These are phyloP conservation scores for Exophiala dermatitidis DNA, from an alignment of 2,329 filamentous ascomycete species.

Conservation along the genomic window DNA sequence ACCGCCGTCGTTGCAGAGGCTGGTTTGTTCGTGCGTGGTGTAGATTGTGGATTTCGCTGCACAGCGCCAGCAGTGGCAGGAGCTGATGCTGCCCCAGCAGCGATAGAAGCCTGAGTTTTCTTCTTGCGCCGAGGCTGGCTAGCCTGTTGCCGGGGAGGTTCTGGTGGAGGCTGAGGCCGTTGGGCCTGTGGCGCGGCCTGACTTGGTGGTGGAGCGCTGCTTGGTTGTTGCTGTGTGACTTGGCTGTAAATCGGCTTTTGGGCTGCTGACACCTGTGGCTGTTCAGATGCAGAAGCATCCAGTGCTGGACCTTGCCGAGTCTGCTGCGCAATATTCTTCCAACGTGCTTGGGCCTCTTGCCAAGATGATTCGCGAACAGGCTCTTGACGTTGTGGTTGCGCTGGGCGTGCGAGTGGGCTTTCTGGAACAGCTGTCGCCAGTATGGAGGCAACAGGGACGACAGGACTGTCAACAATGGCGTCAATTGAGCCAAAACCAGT, in stretches of 20 bases:
- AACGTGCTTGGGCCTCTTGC: slow-evolving; percentile 29
- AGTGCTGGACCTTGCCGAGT: slow-evolving; percentile 4
- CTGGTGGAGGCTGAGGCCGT: not conserved
- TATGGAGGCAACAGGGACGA: slow-evolving; percentile 1
- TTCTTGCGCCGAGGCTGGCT: slow-evolving; percentile 15
- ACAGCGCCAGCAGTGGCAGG: slow-evolving; percentile 6
- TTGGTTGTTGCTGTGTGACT: not conserved
- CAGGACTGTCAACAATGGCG: slow-evolving; percentile 40
- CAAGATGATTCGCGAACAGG: slow-evolving; percentile 19
- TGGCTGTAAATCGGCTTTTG: not conserved
- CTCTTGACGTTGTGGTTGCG: slow-evolving; percentile 1
- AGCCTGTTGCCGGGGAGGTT: not conserved
- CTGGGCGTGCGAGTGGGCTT: slow-evolving; percentile 16
- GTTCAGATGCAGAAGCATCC: not conserved
- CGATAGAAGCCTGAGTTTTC: slow-evolving; percentile 16
- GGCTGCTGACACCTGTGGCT: not conserved
- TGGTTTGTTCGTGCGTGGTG: slow-evolving; percentile 9
- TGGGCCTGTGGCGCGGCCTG: not conserved
- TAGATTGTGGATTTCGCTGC: slow-evolving; percentile 3
- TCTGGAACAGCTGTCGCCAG: slow-evolving; percentile 15
- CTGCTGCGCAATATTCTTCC: slow-evolving; percentile 27
- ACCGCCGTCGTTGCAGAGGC: slow-evolving; percentile 5
- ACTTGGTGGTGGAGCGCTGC: not conserved
- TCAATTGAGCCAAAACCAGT: slow-evolving; percentile 46
- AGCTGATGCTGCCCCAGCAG: slow-evolving; percentile 14